Evolutionary conservation across 225 moss, liverwort and hornwort genomes (phyloP).

Genomic region (Pseudoscleropodium purum): DNA sequence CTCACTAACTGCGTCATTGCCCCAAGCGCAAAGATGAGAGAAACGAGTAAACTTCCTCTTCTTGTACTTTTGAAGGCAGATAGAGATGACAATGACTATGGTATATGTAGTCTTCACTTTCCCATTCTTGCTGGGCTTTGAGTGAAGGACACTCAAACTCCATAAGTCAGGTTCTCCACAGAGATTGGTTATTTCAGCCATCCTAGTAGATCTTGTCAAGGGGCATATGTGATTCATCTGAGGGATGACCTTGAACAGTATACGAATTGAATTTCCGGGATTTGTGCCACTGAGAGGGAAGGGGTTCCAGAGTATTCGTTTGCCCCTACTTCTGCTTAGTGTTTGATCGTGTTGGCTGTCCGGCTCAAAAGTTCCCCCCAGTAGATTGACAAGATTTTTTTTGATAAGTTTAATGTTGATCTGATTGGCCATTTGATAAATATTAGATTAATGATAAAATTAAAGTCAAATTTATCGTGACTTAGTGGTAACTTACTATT

Average conservation of each 20-base stretch:
- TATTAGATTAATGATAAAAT: background rate
- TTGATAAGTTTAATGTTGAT: background rate
- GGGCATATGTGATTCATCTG: background rate
- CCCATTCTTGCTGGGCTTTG: background rate
- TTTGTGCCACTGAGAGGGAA: background rate
- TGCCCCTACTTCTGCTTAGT: background rate
- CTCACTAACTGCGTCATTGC: slow-evolving; percentile 82
- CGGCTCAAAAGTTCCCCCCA: background rate
- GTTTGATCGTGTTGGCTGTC: background rate
- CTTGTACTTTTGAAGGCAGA: background rate
- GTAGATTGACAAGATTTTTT: background rate
- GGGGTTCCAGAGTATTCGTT: background rate
- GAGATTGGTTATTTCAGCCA: background rate
- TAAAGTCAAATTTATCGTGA: background rate
- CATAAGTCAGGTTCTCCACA: background rate
- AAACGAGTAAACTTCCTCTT: rapidly evolving
- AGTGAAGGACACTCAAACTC: background rate
- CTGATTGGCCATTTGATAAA: background rate
- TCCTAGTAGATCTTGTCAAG: background rate
- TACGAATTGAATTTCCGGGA: background rate
- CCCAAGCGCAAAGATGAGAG: slow-evolving; percentile 48
- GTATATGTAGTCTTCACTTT: background rate
- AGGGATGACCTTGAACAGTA: background rate
- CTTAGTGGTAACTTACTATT: background rate
- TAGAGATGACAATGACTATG: background rate